Base-by-base conservation (phyloP, 1,139 yeast genomes). In the Waltiozyma sp. region DNA sequence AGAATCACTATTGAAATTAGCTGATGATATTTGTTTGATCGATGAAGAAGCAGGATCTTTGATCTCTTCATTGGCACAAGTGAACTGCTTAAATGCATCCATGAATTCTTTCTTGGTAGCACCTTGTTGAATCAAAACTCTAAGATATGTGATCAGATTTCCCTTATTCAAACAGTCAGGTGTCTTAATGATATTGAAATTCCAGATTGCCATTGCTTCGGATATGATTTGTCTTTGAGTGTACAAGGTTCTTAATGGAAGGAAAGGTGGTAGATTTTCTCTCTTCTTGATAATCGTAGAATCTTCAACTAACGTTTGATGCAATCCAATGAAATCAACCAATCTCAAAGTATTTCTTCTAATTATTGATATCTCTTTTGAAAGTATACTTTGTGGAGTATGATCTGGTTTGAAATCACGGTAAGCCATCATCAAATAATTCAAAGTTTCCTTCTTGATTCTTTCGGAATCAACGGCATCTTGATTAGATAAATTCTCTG, bases 131-230 rank as follows among this genome's bases (percentile, higher is more conserved):
- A 75, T 66, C 0, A 80, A 75, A 19, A 80, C 68, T 45, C 69
- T 69, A 50, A 86, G 62, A 54, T 70, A 82, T 1, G 78, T 66
- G 38, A 73, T 70, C 16, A 77, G 61, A 10, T 72, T 61, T 23
- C 67, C 64, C 1, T 56, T 55, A 41, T 65, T 71, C 28, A 83
- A 59, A 35, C 69, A 59, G 1, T 60, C 54, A 0, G 77, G 78
- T 40, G 65, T 60, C 38, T 60, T 57, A 37, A 69, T 57, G 15
- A 73, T 49, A 13, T 75, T 61, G 54, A 72, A 80, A 3, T 73
- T 73, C 80, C 93, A 77, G 13, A 89, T 47, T 0, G 97, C 97
- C 44, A 77, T 70, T 0, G 93, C 77, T 61, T 89, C 97, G 0
- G 83, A 80, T 41, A 84, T 47, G 1, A 85, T 64, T 48, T 78